Evolutionary conservation across 345 rosid species (phyloP), one percentile per base, ranked within the genome.

Genomic region (Pistacia vera): DNA sequence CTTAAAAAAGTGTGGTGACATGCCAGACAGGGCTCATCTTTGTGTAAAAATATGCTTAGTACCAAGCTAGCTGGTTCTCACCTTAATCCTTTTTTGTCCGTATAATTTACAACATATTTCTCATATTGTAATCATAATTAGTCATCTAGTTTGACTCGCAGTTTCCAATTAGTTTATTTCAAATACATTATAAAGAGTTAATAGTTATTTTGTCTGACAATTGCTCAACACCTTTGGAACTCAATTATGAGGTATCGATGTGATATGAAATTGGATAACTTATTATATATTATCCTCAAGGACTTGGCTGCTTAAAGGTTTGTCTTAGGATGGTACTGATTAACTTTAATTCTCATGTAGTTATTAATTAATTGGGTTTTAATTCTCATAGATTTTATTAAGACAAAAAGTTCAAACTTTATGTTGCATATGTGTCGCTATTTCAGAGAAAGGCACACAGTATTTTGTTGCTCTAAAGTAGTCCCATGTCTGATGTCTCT

Each of bases 281-380:
- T 35, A 63, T 63, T 63, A 62, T 38, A 30, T 64, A 36, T 36
- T 63, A 63, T 63, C n/a, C 66, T 14, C 66, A 4, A n/a, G 65
- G 13, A 62, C 33, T 14, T 14, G 66, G 66, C 46, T 54, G 41
- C 44, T 63, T 16, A 63, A 10, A n/a, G n/a, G 46, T 4, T 54
- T 54, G 57, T 54, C 17, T 54, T 54, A 51, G 55, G 55, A 51
- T 51, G 3, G 17, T 51, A 12, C 3, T 11, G 2, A 12, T 51
- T 51, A 51, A 51, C 55, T 49, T 49, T 49, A 46, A 1, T 30
- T 30, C 0, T 30, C 33, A 30, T 30, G 33, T 30, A 30, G 3
- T 30, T 30, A 41, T 8, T 11, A 51, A 12, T 51, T 51, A 62
- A 28, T 12, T 62, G 49, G 25, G 18, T 18, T 13, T 22, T 36